Conservation (phyloP, 805 yeast genomes). For the Lipomyces mesembrius region DNA sequence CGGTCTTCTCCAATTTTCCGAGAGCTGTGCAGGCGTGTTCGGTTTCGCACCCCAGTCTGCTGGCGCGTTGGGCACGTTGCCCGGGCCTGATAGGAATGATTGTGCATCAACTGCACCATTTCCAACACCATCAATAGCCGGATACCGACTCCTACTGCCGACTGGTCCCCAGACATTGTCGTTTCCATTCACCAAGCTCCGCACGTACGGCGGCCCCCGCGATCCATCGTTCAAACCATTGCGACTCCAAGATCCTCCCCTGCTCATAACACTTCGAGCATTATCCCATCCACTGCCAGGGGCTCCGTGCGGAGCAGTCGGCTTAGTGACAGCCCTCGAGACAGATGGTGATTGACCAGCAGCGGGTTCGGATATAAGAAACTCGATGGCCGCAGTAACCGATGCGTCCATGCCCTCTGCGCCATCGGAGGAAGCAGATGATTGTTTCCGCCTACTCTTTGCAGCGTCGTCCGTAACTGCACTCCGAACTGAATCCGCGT, state of each 20-base stretch:
- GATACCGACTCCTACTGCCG: constrained; percentile 31
- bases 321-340: constrained; percentile 21
- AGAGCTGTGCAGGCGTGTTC: constrained; percentile 26
- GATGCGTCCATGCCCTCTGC: constrained; percentile 31
- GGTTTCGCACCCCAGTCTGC: constrained; percentile 7
- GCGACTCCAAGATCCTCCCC: constrained; percentile 21
- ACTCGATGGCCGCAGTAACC: constrained; percentile 35
- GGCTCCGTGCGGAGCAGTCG: constrained; percentile 1
- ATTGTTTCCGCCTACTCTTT: constrained; percentile 22
- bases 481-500: background rate
- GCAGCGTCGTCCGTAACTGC: background rate
- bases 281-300: constrained; percentile 22
- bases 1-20: constrained; percentile 35
- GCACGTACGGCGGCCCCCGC: constrained; percentile 15
- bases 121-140: constrained; percentile 29
- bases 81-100: constrained; percentile 12
- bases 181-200: constrained; percentile 20
- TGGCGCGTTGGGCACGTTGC: constrained; percentile 1
- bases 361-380: constrained; percentile 28
- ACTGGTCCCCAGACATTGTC: constrained; percentile 38
- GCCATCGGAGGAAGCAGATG: constrained; percentile 28
- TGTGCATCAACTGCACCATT: constrained; percentile 21
- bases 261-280: constrained; percentile 12
- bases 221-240: constrained; percentile 13
- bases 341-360: constrained; percentile 33